phyloP scores from a whole-genome alignment of 208 protist species.

The Vickermania ingenoplastis region DNA sequence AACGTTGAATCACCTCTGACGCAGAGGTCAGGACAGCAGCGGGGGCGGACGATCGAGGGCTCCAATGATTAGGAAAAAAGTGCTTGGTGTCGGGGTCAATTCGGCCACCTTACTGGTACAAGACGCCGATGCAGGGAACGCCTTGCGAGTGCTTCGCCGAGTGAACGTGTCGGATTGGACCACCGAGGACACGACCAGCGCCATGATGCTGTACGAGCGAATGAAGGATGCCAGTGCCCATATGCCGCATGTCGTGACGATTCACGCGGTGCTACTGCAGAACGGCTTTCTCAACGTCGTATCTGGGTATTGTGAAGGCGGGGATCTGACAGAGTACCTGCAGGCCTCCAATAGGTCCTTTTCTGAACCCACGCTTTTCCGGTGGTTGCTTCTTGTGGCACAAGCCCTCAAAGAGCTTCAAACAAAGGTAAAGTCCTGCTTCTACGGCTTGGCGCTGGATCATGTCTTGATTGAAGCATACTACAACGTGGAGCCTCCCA shows the following conservation, averaged over 20 bases:
- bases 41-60: no score
- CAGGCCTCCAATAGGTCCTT: slow-evolving; percentile 26
- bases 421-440: slow-evolving; percentile 13
- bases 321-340: slow-evolving; percentile 41
- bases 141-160: slow-evolving; percentile 53
- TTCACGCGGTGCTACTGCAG: slow-evolving; percentile 49
- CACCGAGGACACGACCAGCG: slow-evolving; percentile 17
- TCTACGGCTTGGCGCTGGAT: slow-evolving; percentile 46
- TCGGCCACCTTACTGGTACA: slow-evolving; percentile 76
- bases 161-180: slow-evolving; percentile 48
- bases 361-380: slow-evolving; percentile 26
- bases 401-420: slow-evolving; percentile 32
- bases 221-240: slow-evolving; percentile 11
- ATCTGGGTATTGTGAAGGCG: slow-evolving; percentile 37
- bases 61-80: slow-evolving; percentile 72
- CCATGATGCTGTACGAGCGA: slow-evolving; percentile 27
- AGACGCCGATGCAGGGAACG: slow-evolving; percentile 43
- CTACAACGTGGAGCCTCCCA: slow-evolving; percentile 10
- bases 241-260: slow-evolving; percentile 31
- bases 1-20: slow-evolving; percentile 2
- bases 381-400: slow-evolving; percentile 48
- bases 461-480: slow-evolving; percentile 38
- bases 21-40: no score
- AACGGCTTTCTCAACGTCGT: slow-evolving; percentile 62
- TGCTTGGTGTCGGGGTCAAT: slow-evolving; percentile 50